Evolutionary conservation across 306 rosid genomes (phyloP), one percentile per base, ranked within the genome.

Genomic region (Quercus variabilis): DNA sequence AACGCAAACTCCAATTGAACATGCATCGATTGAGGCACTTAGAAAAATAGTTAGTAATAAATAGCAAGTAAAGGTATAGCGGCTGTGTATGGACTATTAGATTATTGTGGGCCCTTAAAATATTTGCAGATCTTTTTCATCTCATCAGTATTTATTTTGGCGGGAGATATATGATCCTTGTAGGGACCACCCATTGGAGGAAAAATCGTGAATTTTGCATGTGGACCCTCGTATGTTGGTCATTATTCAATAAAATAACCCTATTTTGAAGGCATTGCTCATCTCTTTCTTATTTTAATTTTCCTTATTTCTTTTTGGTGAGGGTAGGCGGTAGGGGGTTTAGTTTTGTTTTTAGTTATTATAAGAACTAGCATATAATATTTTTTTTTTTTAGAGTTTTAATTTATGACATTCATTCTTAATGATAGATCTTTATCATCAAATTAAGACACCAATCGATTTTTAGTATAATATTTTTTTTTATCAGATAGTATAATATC

Each of bases 361-460:
- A 41, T 41, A 41, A 41, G 2, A 38, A 38, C 1, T 38, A 38
- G 46, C 11, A 7, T 38, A 38, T 38, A 7, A 38, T 38, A 38
- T 2, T 6, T 7, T 38, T 38, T 7, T 35, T 5, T 2, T 6
- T 1, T 0, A 41, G 3, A 0, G 1, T 41, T 41, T 38, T 41
- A 41, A 41, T 0, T 0, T 41, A 41, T 41, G 11, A 8, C 1
- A 8, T 8, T 8, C 3, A 3, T 0, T 8, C 0, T 8, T 41
- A 0, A 38, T 38, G 0, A 38, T 38, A 38, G 0, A 0, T 38
- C 2, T 38, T 38, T 38, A 7, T 7, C 0, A 38, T 38, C 1
- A 0, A 0, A 38, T 38, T 0, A 38, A 7, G 0, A 38, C 0
- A 38, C 11, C 3, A 38, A 7, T 7, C 1, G 3, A 0, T 38